Percentiles rank a stretch among this genome's conserved stretches.
phyloP scores from a whole-genome alignment of 2,329 filamentous ascomycete species.

The Calonectria multiphialidica region DNA sequence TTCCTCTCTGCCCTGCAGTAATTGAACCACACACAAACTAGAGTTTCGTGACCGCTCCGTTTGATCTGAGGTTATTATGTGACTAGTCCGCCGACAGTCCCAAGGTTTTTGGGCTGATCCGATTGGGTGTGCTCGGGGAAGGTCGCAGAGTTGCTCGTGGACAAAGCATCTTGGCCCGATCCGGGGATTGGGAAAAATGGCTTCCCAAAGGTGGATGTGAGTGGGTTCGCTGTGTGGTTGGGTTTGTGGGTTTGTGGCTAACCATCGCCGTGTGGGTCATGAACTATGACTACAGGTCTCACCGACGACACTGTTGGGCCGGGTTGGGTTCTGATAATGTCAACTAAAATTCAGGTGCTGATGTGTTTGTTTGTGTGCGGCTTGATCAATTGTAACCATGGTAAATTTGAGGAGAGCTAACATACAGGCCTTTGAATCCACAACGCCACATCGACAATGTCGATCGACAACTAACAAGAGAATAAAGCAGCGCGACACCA shows the following conservation, averaged over 20 bases:
- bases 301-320: slow-evolving; percentile 2
- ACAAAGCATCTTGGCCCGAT: not conserved
- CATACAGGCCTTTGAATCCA: slow-evolving; percentile 32
- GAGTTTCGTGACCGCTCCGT: not conserved
- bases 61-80: not conserved
- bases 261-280: not conserved
- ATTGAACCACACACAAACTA: not conserved
- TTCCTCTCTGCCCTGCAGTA: not conserved
- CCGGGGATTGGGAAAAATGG: not conserved
- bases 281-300: slow-evolving; percentile 2
- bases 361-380: not conserved
- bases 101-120: not conserved
- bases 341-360: not conserved
- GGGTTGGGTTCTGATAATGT: not conserved
- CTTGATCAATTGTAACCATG: not conserved
- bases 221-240: not conserved
- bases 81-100: not conserved
- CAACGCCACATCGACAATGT: slow-evolving; percentile 34
- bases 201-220: not conserved
- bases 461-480: slow-evolving; percentile 20
- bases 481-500: slow-evolving; percentile 9
- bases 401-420: slow-evolving; percentile 40
- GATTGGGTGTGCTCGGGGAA: not conserved
- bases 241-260: not conserved
- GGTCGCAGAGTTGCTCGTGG: not conserved